phyloP scores from a whole-genome alignment of 495 filamentous ascomycete species.

The Aspergillus affinis region DNA sequence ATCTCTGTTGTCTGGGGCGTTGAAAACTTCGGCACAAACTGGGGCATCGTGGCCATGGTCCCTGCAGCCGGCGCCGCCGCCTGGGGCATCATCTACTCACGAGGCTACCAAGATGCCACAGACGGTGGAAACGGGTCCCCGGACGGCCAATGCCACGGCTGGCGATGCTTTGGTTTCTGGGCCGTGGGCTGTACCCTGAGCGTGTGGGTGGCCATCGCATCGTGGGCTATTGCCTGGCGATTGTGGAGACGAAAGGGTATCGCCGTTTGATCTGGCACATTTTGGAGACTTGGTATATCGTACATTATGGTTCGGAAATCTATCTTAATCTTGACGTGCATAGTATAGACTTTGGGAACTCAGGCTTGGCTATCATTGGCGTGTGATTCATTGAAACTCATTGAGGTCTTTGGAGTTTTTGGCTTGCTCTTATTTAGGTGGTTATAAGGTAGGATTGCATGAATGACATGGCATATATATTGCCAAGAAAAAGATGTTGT shows the following conservation, averaged over 20 bases:
- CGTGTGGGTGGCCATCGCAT: constrained; percentile 71
- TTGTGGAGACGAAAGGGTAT: constrained; percentile 80
- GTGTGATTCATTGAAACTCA: too few relatives aligned
- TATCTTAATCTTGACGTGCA: too few relatives aligned
- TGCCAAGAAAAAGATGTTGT: too few relatives aligned
- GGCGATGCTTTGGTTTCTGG: constrained; percentile 83
- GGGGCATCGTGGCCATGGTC: constrained; percentile 90
- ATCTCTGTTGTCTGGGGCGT: constrained; percentile 95
- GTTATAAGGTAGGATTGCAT: too few relatives aligned
- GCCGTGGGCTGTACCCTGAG: constrained; percentile 66
- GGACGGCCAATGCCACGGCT: constrained; percentile 62
- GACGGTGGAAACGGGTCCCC: constrained; percentile 29
- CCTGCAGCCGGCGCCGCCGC: constrained; percentile 81
- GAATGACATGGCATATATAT: too few relatives aligned
- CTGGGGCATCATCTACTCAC: constrained; percentile 82
- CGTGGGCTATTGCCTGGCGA: constrained; percentile 81
- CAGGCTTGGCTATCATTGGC: too few relatives aligned
- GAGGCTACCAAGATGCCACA: constrained; percentile 69
- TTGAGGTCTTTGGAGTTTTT: too few relatives aligned
- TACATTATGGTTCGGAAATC: too few relatives aligned
- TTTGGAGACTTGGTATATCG: too few relatives aligned
- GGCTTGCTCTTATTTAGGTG: too few relatives aligned
- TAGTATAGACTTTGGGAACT: too few relatives aligned
- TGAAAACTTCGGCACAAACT: constrained; percentile 98
- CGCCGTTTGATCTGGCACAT: constrained; percentile 55